Evolutionary conservation across 1,284 basidiomycete genomes (phyloP), one percentile per base, ranked within the genome.

Genomic region (Microbotryum silenes-acaulis): DNA sequence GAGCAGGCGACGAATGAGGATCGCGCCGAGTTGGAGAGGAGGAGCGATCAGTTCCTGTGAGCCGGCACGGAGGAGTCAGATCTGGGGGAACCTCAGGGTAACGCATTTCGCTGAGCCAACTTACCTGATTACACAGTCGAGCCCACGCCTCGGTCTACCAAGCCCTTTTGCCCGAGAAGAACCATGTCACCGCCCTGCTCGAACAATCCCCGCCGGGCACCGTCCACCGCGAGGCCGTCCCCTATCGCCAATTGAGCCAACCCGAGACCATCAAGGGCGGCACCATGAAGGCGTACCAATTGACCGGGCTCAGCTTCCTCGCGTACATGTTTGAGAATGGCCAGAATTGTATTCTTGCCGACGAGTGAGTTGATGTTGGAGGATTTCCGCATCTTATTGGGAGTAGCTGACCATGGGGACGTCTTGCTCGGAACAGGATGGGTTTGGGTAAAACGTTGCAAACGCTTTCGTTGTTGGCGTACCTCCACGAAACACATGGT

Each of bases 371-470:
- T 16, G 14, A 20, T 21, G 20, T 27, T 27, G 16, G 48, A 14
- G 21, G 5, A 12, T 23, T 50, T 50, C 51, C 8, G 2, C 25
- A 25, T 23, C n/a, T 23, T 18, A 14, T 23, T 33, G 51, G 31
- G 25, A 31, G 51, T 20, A n/a, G 25, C 18, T 37, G 45, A 46
- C 23, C 55, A 31, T 59, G 48, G 31, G 51, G 3, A 8, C 31
- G 70, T 59, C 51, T 18, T 18, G 16, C 42, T 55, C 54, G 72
- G 4, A 10, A 5, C 54, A 61, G 60, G 54, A 80, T 84, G 83
- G 83, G 82, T 64, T 78, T 85, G 7, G 83, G 83, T 20, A 85
- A 85, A 68, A 85, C 84, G 0, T 73, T 85, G 20, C 83, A 84
- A 79, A 84, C 84, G 1, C 74, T 85, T 1, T 80, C 84, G 0